Conservation (phyloP, 441 rosid species). For the Jatropha multifida region DNA sequence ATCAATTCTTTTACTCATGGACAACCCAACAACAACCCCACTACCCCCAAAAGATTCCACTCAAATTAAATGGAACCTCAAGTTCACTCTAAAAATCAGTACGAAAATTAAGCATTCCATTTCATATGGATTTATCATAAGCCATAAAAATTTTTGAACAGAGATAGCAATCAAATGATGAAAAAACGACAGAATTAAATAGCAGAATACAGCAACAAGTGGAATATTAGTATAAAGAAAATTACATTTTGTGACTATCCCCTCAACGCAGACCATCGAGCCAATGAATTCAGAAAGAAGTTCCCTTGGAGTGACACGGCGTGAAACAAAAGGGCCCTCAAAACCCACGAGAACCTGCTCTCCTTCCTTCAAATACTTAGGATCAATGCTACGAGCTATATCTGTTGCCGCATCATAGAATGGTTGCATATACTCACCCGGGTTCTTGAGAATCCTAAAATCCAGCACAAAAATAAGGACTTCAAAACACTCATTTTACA, state of each 20-base stretch:
- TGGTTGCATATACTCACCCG: slow-evolving; percentile 85
- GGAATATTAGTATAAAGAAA: not conserved
- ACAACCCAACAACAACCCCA: no score
- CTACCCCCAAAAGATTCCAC: no score
- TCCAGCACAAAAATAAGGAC: not conserved
- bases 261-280: slow-evolving; percentile 93
- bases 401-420: slow-evolving; percentile 94
- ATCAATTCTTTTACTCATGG: no score
- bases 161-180: not conserved
- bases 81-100: not conserved
- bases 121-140: not conserved
- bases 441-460: slow-evolving; percentile 73
- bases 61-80: no score
- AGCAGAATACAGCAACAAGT: not conserved
- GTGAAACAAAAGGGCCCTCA: slow-evolving; percentile 96
- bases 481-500: not conserved
- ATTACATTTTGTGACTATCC: slow-evolving; percentile 96
- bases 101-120: not conserved
- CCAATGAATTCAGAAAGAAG: slow-evolving; percentile 96
- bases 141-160: not conserved
- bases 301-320: slow-evolving; percentile 88
- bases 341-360: slow-evolving; percentile 83
- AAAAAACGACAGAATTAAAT: not conserved
- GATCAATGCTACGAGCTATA: slow-evolving; percentile 65
- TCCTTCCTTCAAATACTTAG: slow-evolving; percentile 82